Percentiles rank a stretch among this genome's conserved stretches.
These are phyloP conservation scores for Sarcocystis neurona DNA, from an alignment of 169 alveolate species.

Conservation along the genomic window DNA sequence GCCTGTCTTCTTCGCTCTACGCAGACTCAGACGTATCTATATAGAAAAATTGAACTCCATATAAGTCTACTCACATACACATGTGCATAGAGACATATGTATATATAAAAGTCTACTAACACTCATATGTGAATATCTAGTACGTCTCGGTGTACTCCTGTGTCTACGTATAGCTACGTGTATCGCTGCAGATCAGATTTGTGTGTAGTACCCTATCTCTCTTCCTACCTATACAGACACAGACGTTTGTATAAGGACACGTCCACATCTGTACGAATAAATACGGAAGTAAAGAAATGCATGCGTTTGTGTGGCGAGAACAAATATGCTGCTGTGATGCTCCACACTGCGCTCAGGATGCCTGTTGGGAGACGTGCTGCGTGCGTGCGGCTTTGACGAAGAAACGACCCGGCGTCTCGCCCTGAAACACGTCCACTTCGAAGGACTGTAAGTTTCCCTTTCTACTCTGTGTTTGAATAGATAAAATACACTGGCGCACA, in stretches of 20 bases:
- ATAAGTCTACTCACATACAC: neutral
- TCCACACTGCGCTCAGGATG: slow-evolving; percentile 65
- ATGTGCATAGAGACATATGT: neutral
- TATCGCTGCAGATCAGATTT: neutral
- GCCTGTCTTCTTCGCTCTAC: neutral
- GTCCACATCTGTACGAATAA: no score
- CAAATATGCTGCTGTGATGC: no score
- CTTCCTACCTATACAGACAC: no score
- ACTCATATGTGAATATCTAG: no score
- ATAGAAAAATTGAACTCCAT: neutral
- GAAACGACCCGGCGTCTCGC: slow-evolving; percentile 13
- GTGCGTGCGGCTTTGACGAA: slow-evolving; percentile 53
- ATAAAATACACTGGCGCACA: no score
- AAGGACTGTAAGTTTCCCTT: slow-evolving; percentile 8
- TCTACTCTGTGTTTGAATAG: no score
- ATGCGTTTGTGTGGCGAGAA: no score
- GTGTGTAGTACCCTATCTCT: no score
- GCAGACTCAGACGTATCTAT: neutral
- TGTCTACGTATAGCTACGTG: no score
- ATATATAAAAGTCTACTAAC: neutral
- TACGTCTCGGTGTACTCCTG: no score
- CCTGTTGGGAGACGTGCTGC: slow-evolving; percentile 62
- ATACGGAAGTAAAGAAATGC: no score
- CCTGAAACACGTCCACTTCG: slow-evolving; percentile 18
- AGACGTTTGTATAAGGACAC: no score